Evolutionary conservation across 495 filamentous ascomycete species (phyloP).

Genomic region (Xylaria venustula): DNA sequence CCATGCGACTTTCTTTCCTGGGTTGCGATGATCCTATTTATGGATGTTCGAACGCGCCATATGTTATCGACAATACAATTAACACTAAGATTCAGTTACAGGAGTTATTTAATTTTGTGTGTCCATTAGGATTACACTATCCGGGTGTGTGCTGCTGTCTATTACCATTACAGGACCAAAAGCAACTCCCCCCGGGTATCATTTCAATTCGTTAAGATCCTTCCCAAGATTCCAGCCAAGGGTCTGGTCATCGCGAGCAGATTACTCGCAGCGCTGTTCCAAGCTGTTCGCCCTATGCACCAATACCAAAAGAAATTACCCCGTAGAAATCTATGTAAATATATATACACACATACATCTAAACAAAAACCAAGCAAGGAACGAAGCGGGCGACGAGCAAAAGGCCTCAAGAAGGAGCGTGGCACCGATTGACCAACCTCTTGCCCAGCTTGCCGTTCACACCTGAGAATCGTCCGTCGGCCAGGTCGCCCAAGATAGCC

Average conservation of each 20-base stretch:
- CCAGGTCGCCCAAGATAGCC: constrained; percentile 40
- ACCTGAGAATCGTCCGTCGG: constrained; percentile 32
- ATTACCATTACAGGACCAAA: constrained; percentile 16
- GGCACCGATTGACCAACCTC: constrained; percentile 24
- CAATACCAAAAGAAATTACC: neutral
- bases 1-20: no score
- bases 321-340: constrained; percentile 2
- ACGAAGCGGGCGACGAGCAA: neutral
- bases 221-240: neutral
- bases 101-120: neutral
- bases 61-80: no score
- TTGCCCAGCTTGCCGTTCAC: constrained; percentile 28
- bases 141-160: constrained; percentile 10
- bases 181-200: constrained; percentile 14
- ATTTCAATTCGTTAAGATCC: constrained; percentile 9
- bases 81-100: neutral
- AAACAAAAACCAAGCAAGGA: constrained; percentile 9
- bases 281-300: constrained; percentile 8
- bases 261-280: neutral
- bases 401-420: neutral
- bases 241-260: neutral
- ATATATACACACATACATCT: constrained; percentile 17
- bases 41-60: no score
- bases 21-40: no score
- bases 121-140: constrained; percentile 16